Conservation (phyloP, 345 rosid genomes). For the Lepidium didymum region DNA sequence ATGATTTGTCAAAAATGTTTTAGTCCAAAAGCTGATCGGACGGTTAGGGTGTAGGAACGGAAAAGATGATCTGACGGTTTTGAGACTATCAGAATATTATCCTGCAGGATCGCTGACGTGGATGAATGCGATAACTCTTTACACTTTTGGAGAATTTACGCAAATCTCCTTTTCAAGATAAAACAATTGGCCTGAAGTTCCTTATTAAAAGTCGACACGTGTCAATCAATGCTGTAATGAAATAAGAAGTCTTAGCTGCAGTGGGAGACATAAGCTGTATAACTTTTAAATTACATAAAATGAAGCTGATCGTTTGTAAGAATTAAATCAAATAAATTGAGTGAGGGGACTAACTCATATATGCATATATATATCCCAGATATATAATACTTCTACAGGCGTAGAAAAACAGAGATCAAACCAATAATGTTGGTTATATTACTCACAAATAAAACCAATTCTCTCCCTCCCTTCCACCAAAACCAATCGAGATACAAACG, state of each 20-base stretch:
- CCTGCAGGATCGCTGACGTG: conserved; percentile 34
- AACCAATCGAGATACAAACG: conserved; percentile 4
- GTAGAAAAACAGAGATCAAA: conserved; percentile 11
- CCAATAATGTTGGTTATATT: conserved; percentile 24
- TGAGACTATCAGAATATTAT: neutral
- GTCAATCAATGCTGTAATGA: neutral
- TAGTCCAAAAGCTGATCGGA: conserved; percentile 21
- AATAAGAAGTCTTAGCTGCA: neutral
- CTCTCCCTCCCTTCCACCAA: neutral
- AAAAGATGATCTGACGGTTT: conserved; percentile 25
- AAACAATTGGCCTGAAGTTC: neutral
- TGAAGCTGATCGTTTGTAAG: no score
- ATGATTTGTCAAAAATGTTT: neutral
- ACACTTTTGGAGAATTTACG: neutral
- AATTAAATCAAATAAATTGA: neutral
- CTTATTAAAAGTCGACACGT: neutral
- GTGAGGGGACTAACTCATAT: conserved; percentile 11
- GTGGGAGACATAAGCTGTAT: neutral
- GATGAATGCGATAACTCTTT: neutral
- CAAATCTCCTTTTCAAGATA: neutral
- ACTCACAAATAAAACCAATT: conserved; percentile 21
- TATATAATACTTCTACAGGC: neutral
- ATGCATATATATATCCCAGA: conserved; percentile 9
- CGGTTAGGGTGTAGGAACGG: conserved; percentile 15
- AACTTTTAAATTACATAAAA: no score